phyloP scores from a whole-genome alignment of 2,329 filamentous ascomycete genomes.

The Scedosporium apiospermum region DNA sequence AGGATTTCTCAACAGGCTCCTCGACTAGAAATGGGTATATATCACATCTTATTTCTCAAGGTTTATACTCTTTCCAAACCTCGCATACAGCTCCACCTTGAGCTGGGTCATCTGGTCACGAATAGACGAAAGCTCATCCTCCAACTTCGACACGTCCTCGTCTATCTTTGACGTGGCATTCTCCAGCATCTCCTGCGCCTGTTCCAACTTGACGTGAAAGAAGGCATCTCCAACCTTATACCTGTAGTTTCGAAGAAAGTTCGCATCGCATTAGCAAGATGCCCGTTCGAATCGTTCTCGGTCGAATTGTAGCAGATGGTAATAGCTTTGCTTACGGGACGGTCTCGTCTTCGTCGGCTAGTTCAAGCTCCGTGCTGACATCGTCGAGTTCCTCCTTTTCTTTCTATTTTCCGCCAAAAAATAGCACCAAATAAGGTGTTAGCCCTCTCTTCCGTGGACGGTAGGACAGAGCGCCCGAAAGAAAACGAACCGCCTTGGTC shows the following conservation, averaged over 20 bases:
- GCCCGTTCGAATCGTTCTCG: neutral
- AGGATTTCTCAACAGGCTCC: neutral
- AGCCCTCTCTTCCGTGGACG: neutral
- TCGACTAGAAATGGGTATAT: neutral
- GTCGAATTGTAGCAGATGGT: neutral
- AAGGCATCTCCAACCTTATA: constrained; percentile 98
- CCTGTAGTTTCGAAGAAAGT: constrained; percentile 33
- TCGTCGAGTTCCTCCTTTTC: constrained; percentile 98
- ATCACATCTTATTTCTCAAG: constrained; percentile 44
- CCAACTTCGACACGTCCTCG: constrained; percentile 62
- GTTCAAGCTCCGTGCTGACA: constrained; percentile 79
- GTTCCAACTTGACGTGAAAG: constrained; percentile 71
- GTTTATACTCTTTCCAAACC: constrained; percentile 96
- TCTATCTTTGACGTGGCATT: constrained; percentile 65
- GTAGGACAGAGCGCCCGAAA: neutral
- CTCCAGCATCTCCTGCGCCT: constrained; percentile 79
- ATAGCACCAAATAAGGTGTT: neutral
- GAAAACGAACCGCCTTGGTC: constrained; percentile 60
- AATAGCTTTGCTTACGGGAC: constrained; percentile 59
- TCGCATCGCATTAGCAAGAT: neutral
- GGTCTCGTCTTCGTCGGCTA: constrained; percentile 89
- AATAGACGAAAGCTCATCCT: constrained; percentile 65
- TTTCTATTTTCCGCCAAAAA: constrained; percentile 46
- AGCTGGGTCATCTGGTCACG: constrained; percentile 82
- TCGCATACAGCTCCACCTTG: constrained; percentile 86